Conservation (phyloP, 345 rosid genomes). For the Melaleuca quinquenervia region DNA sequence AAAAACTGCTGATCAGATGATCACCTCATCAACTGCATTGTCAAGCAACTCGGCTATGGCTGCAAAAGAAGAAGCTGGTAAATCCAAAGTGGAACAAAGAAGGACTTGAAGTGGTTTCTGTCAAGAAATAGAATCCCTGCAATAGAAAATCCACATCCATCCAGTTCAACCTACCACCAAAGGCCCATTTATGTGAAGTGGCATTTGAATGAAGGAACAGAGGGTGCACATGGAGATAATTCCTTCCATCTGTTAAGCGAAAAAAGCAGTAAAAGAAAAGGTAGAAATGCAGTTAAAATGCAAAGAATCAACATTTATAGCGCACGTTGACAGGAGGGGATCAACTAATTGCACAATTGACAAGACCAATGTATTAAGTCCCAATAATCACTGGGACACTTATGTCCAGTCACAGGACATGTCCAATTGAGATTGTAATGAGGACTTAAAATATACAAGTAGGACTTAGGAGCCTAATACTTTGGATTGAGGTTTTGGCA, state of each 20-base stretch:
- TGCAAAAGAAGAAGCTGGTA: constrained; percentile 10
- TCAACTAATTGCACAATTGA: neutral
- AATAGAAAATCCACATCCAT: neutral
- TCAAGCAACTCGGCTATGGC: constrained; percentile 94
- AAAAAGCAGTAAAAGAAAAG: neutral
- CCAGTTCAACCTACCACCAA: constrained; percentile 62
- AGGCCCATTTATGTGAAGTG: constrained; percentile 97
- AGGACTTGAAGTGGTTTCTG: neutral
- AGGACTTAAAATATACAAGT: neutral
- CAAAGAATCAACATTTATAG: neutral
- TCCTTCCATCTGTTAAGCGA: constrained; percentile 45
- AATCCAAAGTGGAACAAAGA: neutral
- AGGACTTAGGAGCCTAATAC: constrained; percentile 26
- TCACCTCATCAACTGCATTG: constrained; percentile 96
- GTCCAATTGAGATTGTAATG: neutral
- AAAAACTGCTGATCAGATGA: neutral
- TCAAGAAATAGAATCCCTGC: neutral
- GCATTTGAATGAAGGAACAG: constrained; percentile 99
- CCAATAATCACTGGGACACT: neutral
- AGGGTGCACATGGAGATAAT: constrained; percentile 84
- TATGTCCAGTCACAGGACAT: neutral
- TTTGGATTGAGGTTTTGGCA: constrained; percentile 42
- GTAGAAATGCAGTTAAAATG: neutral
- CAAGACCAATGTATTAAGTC: neutral
- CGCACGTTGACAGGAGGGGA: neutral